Evolutionary conservation across 2,329 filamentous ascomycete genomes (phyloP).

Genomic region (Leptographium procerum): DNA sequence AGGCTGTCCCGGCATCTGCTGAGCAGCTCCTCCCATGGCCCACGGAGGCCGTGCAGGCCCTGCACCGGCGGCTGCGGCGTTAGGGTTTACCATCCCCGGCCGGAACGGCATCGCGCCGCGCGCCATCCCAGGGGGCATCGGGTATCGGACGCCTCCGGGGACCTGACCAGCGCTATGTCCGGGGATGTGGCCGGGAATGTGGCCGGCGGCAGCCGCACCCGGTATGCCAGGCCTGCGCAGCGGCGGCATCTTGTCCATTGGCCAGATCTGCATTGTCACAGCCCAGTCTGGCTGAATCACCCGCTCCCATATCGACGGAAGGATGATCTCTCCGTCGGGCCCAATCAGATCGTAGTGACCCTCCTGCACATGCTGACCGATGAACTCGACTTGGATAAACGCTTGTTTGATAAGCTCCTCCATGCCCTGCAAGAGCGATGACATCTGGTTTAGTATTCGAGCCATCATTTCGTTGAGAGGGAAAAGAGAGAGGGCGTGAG

Average conservation of each 20-base stretch:
- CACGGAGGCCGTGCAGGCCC: not conserved
- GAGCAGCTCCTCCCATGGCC: not conserved
- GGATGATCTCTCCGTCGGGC: conserved; percentile 70
- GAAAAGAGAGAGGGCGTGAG: not conserved
- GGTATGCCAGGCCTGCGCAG: conserved; percentile 5
- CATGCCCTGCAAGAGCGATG: conserved; percentile 42
- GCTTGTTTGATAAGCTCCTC: conserved; percentile 78
- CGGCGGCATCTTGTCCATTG: conserved; percentile 32
- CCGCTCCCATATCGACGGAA: conserved; percentile 72
- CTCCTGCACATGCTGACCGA: conserved; percentile 64
- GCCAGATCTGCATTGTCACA: conserved; percentile 49
- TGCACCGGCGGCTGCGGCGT: not conserved
- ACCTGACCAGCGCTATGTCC: not conserved
- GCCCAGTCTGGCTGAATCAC: conserved; percentile 69
- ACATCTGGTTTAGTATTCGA: not conserved
- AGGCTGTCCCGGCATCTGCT: not conserved
- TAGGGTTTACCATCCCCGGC: not conserved
- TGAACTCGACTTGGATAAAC: conserved; percentile 65
- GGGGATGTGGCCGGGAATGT: not conserved
- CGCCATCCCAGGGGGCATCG: not conserved
- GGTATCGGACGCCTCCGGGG: not conserved
- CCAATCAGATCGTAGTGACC: conserved; percentile 74
- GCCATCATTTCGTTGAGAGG: not conserved
- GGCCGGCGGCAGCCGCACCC: not conserved
- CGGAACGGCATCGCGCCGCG: not conserved